Base-by-base conservation (phyloP, 2,329 filamentous ascomycete species). In the Claviceps sp. region DNA sequence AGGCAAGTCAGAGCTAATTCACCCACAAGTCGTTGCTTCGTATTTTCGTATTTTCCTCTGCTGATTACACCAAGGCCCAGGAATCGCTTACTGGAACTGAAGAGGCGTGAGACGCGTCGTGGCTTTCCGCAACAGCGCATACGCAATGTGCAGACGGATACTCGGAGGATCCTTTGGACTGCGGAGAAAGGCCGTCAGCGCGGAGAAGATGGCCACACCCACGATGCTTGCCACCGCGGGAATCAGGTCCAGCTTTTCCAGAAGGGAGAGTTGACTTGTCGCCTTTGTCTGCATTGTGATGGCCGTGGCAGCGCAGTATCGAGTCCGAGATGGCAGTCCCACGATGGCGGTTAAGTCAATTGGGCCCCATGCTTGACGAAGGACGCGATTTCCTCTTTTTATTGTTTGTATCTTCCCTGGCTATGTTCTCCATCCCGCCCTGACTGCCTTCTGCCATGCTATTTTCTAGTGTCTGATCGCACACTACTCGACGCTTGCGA, bases 81-180 rank as follows among this genome's bases (percentile, higher is more conserved):
- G 30, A 11, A 37, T 37, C 30, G 9, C 37, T 51, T 44, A 59
- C 58, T 60, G 58, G 6, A 60, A 30, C 47, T 60, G 57, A 2
- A 55, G 37, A 3, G 58, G 54, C 2, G 50, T 51, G 5, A 60
- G 55, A 13, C 58, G 56, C 4, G 37, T 4, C 22, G 56, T 56
- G 11, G 51, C 50, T 38, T 53, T 57, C 46, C 58, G 55, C 46
- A 59, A 18, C 13, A 58, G 14, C 1, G 58, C 58, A 48, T 59
- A 59, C n/a, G 56, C 57, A 20, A 60, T 41, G 48, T 60, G 55
- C 1, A 60, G 53, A n/a, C 54, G 51, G 2, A 56, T 50, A 34
- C 53, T 60, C 20, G 57, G 57, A 22, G 57, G 50, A 47, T 58
- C 58, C 20, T 24, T 50, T 4, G 54, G 50, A 38, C 37, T 43